Base-by-base conservation (phyloP, 805 yeast species). In the Metschnikowia arizonensis region DNA sequence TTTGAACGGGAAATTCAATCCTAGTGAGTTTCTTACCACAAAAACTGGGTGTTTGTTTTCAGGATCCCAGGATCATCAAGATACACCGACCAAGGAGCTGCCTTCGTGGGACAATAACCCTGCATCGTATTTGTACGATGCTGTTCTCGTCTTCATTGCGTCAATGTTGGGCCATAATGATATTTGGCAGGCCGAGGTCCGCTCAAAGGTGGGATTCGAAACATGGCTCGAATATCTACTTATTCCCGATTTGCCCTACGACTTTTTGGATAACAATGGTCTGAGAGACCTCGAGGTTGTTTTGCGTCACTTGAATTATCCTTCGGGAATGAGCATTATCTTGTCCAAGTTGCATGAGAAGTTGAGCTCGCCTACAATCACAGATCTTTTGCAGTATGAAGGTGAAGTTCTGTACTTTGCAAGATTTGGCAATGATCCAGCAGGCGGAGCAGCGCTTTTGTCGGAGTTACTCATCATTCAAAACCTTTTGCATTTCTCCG, bases 11-110 rank as follows among this genome's bases (percentile, higher is more conserved):
- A 53, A 5, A 65, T 78, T 51, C 15, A 56, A 64, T 3, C 73
- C 74, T 0, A 62, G 76, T 5, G 58, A 63, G 36, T 74, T 81
- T 42, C 79, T 73, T 50, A 66, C 67, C 18, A 72, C 78, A 0
- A 40, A 26, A 5, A 54, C 57, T 23, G 70, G 70, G 1, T 59
- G 68, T 4, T 63, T 79, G 19, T 78, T 77, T 48, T 57, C 61
- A 11, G 58, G 67, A 5, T 61, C 59, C 21, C 15, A 21, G 2
- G 42, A 39, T 23, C 14, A 30, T 21, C 26, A 19, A 11, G 42
- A 39, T 14, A 14, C 32, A 11, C 29, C n/a, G n/a, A 19, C 26
- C 7, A 31, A 17, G 14, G 42, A 39, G 23, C 19, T 30, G 7
- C 17, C 42, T 6, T 5, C 17, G 18, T 39, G 42, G 42, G 42